A percentile compares a stretch with the other conserved stretches of the same genome.
phyloP scores from a whole-genome alignment of 192 early-diverging fungal genomes.

The Coemansia sp. region DNA sequence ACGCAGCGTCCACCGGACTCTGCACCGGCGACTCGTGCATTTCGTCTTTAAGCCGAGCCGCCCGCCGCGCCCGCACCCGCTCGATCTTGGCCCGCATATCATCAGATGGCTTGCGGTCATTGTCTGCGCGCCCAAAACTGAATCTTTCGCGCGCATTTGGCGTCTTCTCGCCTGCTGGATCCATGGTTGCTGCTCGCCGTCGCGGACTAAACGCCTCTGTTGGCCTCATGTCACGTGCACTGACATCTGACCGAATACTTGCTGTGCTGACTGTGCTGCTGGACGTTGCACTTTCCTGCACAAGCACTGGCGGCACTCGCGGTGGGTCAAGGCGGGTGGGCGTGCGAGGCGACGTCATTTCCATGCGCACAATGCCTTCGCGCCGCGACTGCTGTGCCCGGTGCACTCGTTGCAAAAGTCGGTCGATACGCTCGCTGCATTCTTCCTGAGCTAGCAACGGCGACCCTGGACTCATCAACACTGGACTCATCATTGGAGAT shows the following conservation, averaged over 20 bases:
- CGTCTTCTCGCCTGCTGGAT: background rate
- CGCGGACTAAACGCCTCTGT: slow-evolving; percentile 16
- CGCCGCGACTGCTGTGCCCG: slow-evolving; percentile 16
- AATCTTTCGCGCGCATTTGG: background rate
- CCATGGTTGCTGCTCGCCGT: slow-evolving; percentile 26
- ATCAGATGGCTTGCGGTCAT: background rate
- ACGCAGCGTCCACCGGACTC: too few species aligned
- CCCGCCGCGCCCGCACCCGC: slow-evolving; percentile 29
- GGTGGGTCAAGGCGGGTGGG: slow-evolving; percentile 27
- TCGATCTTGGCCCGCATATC: slow-evolving; percentile 17
- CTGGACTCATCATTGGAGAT: too few species aligned
- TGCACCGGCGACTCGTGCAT: background rate
- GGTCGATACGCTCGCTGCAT: slow-evolving; percentile 33
- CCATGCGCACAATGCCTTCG: slow-evolving; percentile 4
- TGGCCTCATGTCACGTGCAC: background rate
- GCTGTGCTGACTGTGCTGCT: slow-evolving; percentile 30
- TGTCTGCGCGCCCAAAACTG: background rate
- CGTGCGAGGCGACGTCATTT: slow-evolving; percentile 16
- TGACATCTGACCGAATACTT: slow-evolving; percentile 8
- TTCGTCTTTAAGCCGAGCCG: slow-evolving; percentile 22
- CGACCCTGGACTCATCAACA: background rate
- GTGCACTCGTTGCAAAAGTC: slow-evolving; percentile 34
- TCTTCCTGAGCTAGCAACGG: slow-evolving; percentile 24
- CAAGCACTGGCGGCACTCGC: background rate
- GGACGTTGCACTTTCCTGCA: background rate